Conservation (phyloP, 352 stramenopile species). For the Thraustochytrium striatum region DNA sequence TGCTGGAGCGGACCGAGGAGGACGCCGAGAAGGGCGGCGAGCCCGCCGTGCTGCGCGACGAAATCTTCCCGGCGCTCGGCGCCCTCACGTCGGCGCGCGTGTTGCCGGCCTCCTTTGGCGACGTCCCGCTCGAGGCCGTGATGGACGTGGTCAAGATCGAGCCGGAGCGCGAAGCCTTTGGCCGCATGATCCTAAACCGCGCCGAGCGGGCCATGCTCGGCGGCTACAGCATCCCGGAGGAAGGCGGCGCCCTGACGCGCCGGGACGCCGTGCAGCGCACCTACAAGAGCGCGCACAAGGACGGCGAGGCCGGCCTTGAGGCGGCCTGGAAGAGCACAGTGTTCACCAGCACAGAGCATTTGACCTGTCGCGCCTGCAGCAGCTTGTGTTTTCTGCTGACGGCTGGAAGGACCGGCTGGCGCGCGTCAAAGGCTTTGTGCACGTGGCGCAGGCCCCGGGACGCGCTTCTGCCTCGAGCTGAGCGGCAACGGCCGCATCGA, state of each 20-base stretch:
- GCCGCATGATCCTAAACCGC: constrained; percentile 1
- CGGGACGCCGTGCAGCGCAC: neutral
- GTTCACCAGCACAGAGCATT: neutral
- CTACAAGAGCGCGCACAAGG: neutral
- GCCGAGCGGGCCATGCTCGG: neutral
- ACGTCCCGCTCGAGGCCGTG: constrained; percentile 17
- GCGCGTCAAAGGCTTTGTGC: constrained; percentile 11
- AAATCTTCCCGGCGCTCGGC: neutral
- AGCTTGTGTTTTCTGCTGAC: neutral
- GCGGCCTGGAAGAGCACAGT: neutral
- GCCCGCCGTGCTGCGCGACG: neutral
- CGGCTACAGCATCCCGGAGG: constrained; percentile 8
- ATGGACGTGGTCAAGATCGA: constrained; percentile 25
- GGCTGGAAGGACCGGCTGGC: neutral
- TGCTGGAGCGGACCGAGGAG: neutral
- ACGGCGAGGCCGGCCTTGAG: neutral
- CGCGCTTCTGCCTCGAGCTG: constrained; percentile 2
- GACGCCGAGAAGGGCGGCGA: neutral
- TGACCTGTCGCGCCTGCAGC: neutral
- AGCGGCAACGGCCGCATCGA: neutral
- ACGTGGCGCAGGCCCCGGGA: neutral
- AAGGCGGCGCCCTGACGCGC: neutral
- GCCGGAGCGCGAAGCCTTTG: constrained; percentile 29
- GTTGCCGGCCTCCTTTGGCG: neutral
- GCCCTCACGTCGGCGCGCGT: neutral